A percentile compares a stretch with the other conserved stretches of the same genome.
Conservation (phyloP, 2,329 filamentous ascomycete genomes). For the Arthrobotrys iridis region DNA sequence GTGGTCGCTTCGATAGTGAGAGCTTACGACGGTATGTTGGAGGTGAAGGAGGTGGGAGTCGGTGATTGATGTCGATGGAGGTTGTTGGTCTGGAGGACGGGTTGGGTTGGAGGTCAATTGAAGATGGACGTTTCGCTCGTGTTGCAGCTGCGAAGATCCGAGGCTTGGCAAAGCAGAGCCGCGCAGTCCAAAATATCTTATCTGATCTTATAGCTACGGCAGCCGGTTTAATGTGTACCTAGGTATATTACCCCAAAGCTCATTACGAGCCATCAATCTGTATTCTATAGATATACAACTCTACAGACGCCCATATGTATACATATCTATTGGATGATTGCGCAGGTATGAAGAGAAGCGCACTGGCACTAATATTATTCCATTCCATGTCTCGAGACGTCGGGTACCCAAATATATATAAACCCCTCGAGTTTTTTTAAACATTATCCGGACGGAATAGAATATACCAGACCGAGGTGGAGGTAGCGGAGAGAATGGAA, state of each 20-base stretch:
- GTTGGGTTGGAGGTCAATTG: constrained; percentile 2
- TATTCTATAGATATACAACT: too few relatives aligned
- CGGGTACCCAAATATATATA: neutral
- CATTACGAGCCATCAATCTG: too few relatives aligned
- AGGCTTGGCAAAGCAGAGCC: constrained; percentile 13
- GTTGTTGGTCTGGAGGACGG: neutral
- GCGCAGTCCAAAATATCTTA: too few relatives aligned
- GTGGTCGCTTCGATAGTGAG: neutral
- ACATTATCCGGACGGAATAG: constrained; percentile 26
- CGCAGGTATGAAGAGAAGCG: neutral
- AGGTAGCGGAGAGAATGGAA: neutral
- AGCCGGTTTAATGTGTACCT: too few relatives aligned
- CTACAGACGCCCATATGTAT: too few relatives aligned
- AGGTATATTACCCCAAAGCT: too few relatives aligned
- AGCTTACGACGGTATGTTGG: neutral
- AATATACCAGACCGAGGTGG: constrained; percentile 1
- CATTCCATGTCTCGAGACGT: constrained; percentile 3
- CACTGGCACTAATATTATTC: constrained; percentile 19
- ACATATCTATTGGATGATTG: too few relatives aligned
- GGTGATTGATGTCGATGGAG: neutral
- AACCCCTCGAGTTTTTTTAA: constrained; percentile 9
- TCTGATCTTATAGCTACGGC: too few relatives aligned
- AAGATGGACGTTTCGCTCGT: neutral
- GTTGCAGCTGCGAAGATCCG: neutral
- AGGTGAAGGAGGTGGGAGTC: neutral